Evolutionary conservation across 495 filamentous ascomycete species (phyloP), one percentile per base, ranked within the genome.

Genomic region (Trichoderma orchidacearum): DNA sequence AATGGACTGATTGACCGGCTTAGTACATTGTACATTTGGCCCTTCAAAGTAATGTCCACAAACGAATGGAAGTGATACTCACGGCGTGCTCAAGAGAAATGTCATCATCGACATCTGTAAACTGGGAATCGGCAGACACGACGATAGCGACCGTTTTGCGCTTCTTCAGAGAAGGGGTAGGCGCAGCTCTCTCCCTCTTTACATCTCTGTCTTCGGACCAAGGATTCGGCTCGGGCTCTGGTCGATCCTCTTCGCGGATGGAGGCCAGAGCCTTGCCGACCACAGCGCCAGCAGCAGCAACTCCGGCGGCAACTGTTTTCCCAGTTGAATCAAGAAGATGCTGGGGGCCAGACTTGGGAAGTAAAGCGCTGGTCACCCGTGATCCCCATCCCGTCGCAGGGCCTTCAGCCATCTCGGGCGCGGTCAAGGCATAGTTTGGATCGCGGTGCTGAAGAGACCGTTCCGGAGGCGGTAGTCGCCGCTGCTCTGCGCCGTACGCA

Each of bases 281-380:
- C 17, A 77, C 86, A 18, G 84, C 84, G 6, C 89, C 87, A n/a
- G 88, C 89, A 27, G 90, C 90, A 8, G 87, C 85, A 58, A 95
- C 73, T 0, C 90, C 85, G 11, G 89, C 89, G 0, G 78, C 81
- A 23, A 94, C 85, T 53, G 78, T 84, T 66, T 82, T 84, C 64
- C 82, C 83, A 1, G 89, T 89, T 30, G 79, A 83, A 64, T 92
- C 87, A 59, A 91, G 80, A 58, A 95, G 79, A 69, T 94, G 87
- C 64, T 94, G 89, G 27, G 91, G 91, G 63, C 88, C 94, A 9
- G 91, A 88, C 5, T 90, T 93, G 54, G 90, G 81, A 62, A 87
- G 81, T 66, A 95, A 71, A n/a, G 86, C 87, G 57, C 86, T 87
- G 55, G 86, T 83, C 76, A 94, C 85, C 51, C 85, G 85, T 50